A percentile compares a stretch with the other conserved stretches of the same genome.
These are phyloP conservation scores for Schizosaccharomyces versatilis DNA, from an alignment of 1,139 yeast genomes.

Conservation along the genomic window DNA sequence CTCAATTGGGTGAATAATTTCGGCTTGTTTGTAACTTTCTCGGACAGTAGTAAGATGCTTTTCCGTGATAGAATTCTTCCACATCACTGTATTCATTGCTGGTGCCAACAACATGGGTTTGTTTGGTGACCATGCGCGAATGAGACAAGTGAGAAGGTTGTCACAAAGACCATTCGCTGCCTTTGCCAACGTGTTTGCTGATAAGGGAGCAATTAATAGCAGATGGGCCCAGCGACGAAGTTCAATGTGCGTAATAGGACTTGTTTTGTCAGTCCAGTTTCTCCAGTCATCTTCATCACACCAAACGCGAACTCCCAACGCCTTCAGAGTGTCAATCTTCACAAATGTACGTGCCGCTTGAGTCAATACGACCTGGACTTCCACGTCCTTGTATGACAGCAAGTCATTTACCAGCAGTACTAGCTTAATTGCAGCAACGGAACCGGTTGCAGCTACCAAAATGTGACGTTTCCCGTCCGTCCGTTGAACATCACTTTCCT, in stretches of 20 bases:
- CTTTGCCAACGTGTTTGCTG: conserved; percentile 84
- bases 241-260: conserved; percentile 65
- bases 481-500: neutral
- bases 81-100: conserved; percentile 94
- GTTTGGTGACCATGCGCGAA: conserved; percentile 77
- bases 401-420: conserved; percentile 66
- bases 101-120: conserved; percentile 56
- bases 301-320: conserved; percentile 75
- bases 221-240: conserved; percentile 90
- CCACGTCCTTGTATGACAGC: conserved; percentile 44
- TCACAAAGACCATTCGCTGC: conserved; percentile 81
- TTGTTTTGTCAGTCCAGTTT: conserved; percentile 24
- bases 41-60: conserved; percentile 45
- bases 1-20: conserved; percentile 75
- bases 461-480: conserved; percentile 23
- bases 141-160: conserved; percentile 56
- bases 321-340: conserved; percentile 21
- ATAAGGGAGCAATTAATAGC: conserved; percentile 70
- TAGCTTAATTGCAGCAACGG: conserved; percentile 85
- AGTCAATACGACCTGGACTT: conserved; percentile 72
- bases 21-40: conserved; percentile 48
- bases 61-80: conserved; percentile 79
- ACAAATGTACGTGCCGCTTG: conserved; percentile 64
- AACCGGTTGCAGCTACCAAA: conserved; percentile 78
- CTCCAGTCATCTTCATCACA: conserved; percentile 84